Conservation (phyloP, 1,284 basidiomycete genomes). For the Cryptococcus sp. region DNA sequence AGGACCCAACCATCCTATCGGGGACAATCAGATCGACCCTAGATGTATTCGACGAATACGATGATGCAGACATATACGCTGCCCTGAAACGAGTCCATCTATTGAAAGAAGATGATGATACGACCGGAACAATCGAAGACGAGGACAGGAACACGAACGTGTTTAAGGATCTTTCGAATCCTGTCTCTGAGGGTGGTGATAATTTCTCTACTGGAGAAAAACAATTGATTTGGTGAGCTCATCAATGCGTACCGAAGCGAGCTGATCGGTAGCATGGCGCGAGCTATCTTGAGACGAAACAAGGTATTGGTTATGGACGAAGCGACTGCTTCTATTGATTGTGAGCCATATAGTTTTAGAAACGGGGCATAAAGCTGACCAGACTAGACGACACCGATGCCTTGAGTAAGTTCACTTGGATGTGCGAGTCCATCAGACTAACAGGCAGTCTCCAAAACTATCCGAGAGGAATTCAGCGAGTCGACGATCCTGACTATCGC, state of each 20-base stretch:
- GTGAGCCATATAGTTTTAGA: constrained; percentile 2
- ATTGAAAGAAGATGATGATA: constrained; percentile 49
- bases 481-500: constrained; percentile 59
- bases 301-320: constrained; percentile 77
- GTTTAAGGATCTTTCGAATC: constrained; percentile 77
- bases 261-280: constrained; percentile 59
- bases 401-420: constrained; percentile 49
- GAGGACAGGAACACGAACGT: constrained; percentile 69
- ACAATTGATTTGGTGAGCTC: constrained; percentile 60
- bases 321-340: constrained; percentile 59
- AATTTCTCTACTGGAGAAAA: constrained; percentile 90
- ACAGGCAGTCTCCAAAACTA: constrained; percentile 44
- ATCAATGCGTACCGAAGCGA: neutral
- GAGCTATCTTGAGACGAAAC: constrained; percentile 70
- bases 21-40: constrained; percentile 79
- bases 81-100: constrained; percentile 82
- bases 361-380: constrained; percentile 8
- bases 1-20: constrained; percentile 85
- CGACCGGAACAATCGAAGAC: constrained; percentile 52
- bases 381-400: constrained; percentile 63
- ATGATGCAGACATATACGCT: constrained; percentile 80
- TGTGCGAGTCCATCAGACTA: constrained; percentile 1
- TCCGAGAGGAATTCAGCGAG: constrained; percentile 54
- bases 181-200: constrained; percentile 67
- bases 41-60: constrained; percentile 87